Percentiles rank a stretch among this genome's conserved stretches.
Conservation (phyloP, 495 filamentous ascomycete species). For the Talaromyces proteolyticus region DNA sequence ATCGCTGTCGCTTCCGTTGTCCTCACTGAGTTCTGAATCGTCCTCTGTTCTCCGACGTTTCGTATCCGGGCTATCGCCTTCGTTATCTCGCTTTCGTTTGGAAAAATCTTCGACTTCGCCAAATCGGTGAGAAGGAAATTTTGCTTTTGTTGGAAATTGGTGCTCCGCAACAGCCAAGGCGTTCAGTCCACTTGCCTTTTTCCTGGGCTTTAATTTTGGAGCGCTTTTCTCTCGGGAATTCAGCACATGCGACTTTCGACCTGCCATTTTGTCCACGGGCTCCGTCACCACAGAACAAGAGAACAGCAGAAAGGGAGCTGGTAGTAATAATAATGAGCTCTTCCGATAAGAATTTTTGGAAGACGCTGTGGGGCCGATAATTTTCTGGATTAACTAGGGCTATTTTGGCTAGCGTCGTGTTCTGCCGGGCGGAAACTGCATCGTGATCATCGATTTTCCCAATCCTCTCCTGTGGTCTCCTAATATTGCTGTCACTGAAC, state of each 20-base stretch:
- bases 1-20: slow-evolving; percentile 73
- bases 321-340: too few relatives aligned
- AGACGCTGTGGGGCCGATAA: background rate
- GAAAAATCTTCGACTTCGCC: slow-evolving; percentile 48
- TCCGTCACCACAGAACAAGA: too few relatives aligned
- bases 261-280: slow-evolving; percentile 51
- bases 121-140: slow-evolving; percentile 50
- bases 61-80: slow-evolving; percentile 39
- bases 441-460: too few relatives aligned
- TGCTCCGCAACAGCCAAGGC: slow-evolving; percentile 80
- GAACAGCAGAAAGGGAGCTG: slow-evolving; percentile 8
- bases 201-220: slow-evolving; percentile 38
- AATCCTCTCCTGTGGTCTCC: too few relatives aligned
- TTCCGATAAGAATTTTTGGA: slow-evolving; percentile 2
- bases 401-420: slow-evolving; percentile 16
- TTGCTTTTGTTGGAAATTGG: slow-evolving; percentile 42
- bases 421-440: slow-evolving; percentile 12
- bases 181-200: slow-evolving; percentile 60
- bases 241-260: slow-evolving; percentile 50
- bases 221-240: slow-evolving; percentile 43
- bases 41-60: slow-evolving; percentile 38
- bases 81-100: slow-evolving; percentile 39
- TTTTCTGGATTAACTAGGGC: too few relatives aligned
- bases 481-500: too few relatives aligned
- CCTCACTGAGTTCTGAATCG: slow-evolving; percentile 37